Percentiles rank a stretch among this genome's conserved stretches.
Conservation (phyloP, 768 basidiomycete genomes). For the Scleroderma bovista region DNA sequence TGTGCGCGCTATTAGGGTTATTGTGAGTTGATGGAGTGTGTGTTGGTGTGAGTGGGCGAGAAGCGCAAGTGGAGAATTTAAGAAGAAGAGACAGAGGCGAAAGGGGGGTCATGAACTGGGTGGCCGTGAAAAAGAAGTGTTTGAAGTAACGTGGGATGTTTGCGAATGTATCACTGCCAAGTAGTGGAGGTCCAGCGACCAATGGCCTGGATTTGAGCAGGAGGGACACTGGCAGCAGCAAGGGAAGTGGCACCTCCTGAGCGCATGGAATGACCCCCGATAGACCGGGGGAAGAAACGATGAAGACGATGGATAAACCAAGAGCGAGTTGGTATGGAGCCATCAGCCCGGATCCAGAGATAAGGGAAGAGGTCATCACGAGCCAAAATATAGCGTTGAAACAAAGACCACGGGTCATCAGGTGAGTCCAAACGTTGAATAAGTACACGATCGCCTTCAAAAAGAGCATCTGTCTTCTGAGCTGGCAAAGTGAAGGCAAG, state of each 20-base stretch:
- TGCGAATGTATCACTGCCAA: slow-evolving; percentile 11
- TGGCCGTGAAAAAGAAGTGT: not conserved
- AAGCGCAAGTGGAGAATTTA: too few species aligned
- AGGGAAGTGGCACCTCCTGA: slow-evolving; percentile 17
- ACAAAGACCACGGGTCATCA: slow-evolving; percentile 8
- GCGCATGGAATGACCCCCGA: slow-evolving; percentile 32
- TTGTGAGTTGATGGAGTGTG: too few species aligned
- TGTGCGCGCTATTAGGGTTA: too few species aligned
- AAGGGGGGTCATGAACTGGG: too few species aligned
- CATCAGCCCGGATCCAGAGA: slow-evolving; percentile 30
- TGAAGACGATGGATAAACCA: slow-evolving; percentile 33
- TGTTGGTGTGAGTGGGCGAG: too few species aligned
- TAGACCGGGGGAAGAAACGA: slow-evolving; percentile 13
- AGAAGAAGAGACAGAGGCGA: too few species aligned
- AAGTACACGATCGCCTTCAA: slow-evolving; percentile 12
- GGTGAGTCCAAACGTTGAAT: not conserved
- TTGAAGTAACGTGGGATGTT: slow-evolving; percentile 14
- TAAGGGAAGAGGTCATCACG: slow-evolving; percentile 24
- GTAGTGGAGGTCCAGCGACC: slow-evolving; percentile 16
- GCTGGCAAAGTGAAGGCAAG: too few species aligned
- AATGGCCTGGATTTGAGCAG: too few species aligned
- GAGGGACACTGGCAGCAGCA: too few species aligned
- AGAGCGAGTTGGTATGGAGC: slow-evolving; percentile 25
- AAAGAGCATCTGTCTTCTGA: slow-evolving; percentile 34
- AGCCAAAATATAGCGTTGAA: slow-evolving; percentile 17